Base-by-base conservation (phyloP, 768 basidiomycete species). In the Leccinum subtestaceum region DNA sequence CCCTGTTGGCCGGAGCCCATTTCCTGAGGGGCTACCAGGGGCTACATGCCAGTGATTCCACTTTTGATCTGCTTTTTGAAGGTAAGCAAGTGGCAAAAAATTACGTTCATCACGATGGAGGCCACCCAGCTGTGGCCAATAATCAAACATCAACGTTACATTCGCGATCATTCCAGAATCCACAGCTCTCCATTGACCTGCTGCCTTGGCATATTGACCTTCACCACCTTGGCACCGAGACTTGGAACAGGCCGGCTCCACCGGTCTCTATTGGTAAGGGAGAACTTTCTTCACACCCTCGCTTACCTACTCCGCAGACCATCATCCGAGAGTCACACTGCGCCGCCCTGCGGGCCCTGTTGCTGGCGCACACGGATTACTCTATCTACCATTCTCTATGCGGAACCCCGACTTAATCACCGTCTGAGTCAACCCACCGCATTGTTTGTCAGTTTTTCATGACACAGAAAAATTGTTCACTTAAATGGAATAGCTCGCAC, bases 71-170 rank as follows among this genome's bases (percentile, higher is more conserved):
- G 2, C 38, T 52, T 15, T 55, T 54, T 58, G 23, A 65, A 53
- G 55, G 23, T 43, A 25, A 48, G 17, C 55, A 17, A 53, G 62
- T 61, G 58, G 58, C 40, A 60, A 60, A 23, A 52, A 40, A 21
- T 15, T 32, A 32, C 34, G n/a, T 19, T 12, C 25, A 32, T 12
- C 15, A 15, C 2, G 10, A 32, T 48, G 29, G 25, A 36, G 19
- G 61, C 57, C 62, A 55, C 65, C 47, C 23, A 8, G 62, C 62
- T 53, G 46, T 63, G 25, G 25, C 27, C 17, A 29, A 53, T 38
- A 23, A 9, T 49, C 38, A 5, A 12, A 10, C 2, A 32, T n/a
- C 40, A 10, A 43, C 6, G 12, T 45, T n/a, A 8, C 11, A 21
- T 36, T 34, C 32, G 12, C 27, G 38, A 5, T 29, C 29, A 29